Evolutionary conservation across 768 basidiomycete species (phyloP), one percentile per base, ranked within the genome.

Genomic region (Tricholoma hemisulphureum): DNA sequence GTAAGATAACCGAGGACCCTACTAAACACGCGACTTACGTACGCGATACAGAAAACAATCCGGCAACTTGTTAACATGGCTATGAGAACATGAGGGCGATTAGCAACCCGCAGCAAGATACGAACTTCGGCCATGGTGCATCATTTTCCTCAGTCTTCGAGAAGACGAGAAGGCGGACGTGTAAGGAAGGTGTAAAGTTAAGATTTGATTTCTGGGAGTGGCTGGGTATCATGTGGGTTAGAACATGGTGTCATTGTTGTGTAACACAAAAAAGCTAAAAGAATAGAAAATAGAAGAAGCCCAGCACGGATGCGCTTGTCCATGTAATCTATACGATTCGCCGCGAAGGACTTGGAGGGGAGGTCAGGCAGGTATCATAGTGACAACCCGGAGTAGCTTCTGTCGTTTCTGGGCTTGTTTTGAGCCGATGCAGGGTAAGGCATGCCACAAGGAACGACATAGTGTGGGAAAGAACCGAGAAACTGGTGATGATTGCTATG

Each of bases 141-240:
- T n/a, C n/a, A n/a, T 37, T 39, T 39, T 1, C 6, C 6, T 20
- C 18, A 60, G 14, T 21, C 51, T 53, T 41, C 48, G 61, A 52
- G 58, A 55, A 54, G 20, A 53, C 26, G 53, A 28, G 57, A 35
- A 50, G 31, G 49, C 46, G 26, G 11, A 16, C 37, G 24, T 49
- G 29, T 45, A 46, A 53, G 41, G 57, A 52, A 58, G 34, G 41
- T 43, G 21, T 35, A 24, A 50, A 46, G 43, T 39, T 60, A 41
- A 56, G 56, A 57, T 62, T 59, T 64, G 57, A 65, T 65, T 49
- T 49, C 3, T 55, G 31, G 55, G 60, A 63, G 35, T 62, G 63
- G 62, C 32, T 51, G 51, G 57, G 23, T 50, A 49, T 62, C 61
- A 62, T 60, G 57, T 57, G 59, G 57, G 37, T 43, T 46, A 49